Evolutionary conservation across 495 filamentous ascomycete species (phyloP), one percentile per base, ranked within the genome.

Genomic region (Aspergillus affinis): DNA sequence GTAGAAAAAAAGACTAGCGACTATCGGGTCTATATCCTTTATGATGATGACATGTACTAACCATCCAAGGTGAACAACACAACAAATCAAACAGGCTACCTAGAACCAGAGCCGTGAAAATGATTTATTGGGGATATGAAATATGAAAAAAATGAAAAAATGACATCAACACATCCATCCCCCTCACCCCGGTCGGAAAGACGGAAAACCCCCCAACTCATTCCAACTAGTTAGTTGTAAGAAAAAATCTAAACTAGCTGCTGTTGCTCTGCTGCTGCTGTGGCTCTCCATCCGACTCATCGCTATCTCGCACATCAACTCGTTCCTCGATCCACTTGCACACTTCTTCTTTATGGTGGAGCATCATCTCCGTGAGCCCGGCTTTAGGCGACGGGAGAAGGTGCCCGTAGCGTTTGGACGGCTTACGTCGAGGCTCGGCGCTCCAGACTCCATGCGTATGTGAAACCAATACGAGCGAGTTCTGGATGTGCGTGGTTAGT

Each of bases 401-500:
- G 0, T 73, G 78, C 0, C 89, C 89, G 59, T 90, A 90, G 4
- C 88, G 81, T 72, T 89, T 90, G 18, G 81, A 81, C 15, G 87
- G 82, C 65, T 86, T 87, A 55, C 83, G 79, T 0, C 69, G 72
- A 12, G 78, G 81, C 18, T 71, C 61, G 59, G 82, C 80, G 17
- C 69, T 72, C 91, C 91, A 96, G 60, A 89, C 85, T 9, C 83
- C 81, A 64, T 96, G 92, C 48, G 84, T 76, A 26, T 79, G 75
- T 0, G 86, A 79, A 23, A 96, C 90, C 64, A 88, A 93, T 57
- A 95, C 86, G 2, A 83, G 75, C 0, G 88, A 90, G 70, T 90
- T 84, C 66, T 86, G 26, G 18, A 45, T 41, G 29, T 32, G 18
- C 9, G 41, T 12, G 29, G 51, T 6, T 62, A n/a, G n/a, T n/a